These are phyloP conservation scores for Omphalotus guepiniiformis DNA, from an alignment of 768 basidiomycete species.

Conservation along the genomic window DNA sequence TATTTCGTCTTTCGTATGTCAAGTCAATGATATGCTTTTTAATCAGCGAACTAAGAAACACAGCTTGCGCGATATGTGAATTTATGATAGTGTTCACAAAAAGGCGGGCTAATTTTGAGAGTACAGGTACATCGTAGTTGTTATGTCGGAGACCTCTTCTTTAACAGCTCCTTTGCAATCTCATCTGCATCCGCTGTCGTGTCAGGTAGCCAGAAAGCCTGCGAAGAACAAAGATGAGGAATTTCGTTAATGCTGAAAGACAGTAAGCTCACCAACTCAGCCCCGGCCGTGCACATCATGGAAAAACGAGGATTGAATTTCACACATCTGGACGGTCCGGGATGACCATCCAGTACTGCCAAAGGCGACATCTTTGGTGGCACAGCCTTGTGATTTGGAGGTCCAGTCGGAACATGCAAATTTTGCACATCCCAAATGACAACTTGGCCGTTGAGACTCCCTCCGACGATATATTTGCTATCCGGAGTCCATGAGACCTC, in stretches of 20 bases:
- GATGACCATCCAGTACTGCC: slow-evolving; percentile 67
- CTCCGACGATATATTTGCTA: slow-evolving; percentile 84
- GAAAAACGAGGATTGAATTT: slow-evolving; percentile 85
- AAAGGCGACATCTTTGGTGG: slow-evolving; percentile 42
- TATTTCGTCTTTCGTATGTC: too few relatives aligned
- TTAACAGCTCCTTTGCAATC: slow-evolving; percentile 63
- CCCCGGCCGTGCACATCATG: slow-evolving; percentile 84
- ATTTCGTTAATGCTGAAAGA: slow-evolving; percentile 7
- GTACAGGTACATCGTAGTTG: too few relatives aligned
- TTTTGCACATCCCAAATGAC: slow-evolving; percentile 81
- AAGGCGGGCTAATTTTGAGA: too few relatives aligned
- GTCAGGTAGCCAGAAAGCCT: slow-evolving; percentile 53
- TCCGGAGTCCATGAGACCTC: slow-evolving; percentile 95
- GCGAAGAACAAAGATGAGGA: slow-evolving; percentile 7
- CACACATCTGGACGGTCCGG: slow-evolving; percentile 80
- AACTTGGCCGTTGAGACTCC: slow-evolving; percentile 83
- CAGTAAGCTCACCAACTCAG: slow-evolving; percentile 64
- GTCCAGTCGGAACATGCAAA: slow-evolving; percentile 47
- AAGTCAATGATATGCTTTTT: not conserved
- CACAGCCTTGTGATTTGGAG: slow-evolving; percentile 50
- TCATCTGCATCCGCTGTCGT: slow-evolving; percentile 65
- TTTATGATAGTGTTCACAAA: too few relatives aligned
- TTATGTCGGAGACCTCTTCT: slow-evolving; percentile 36
- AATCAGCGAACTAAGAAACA: not conserved
- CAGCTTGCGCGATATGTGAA: too few relatives aligned